Percentiles rank a stretch among this genome's conserved stretches.
Conservation (phyloP, 2,329 filamentous ascomycete species). For the Cladophialophora yegresii region DNA sequence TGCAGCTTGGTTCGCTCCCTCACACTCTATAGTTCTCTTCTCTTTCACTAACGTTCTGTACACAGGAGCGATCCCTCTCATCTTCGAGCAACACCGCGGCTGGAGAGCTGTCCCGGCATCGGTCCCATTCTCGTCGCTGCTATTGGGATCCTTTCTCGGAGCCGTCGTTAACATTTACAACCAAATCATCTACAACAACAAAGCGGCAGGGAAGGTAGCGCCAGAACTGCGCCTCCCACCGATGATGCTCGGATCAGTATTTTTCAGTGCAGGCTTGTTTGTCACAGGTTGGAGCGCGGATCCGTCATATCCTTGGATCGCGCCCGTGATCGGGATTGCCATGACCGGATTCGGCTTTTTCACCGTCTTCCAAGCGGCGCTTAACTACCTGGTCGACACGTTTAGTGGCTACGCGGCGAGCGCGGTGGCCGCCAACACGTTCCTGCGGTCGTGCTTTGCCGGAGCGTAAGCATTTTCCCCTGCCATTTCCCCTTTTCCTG, state of each 20-base stretch:
- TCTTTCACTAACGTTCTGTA: conserved; percentile 33
- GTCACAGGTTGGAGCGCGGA: conserved; percentile 35
- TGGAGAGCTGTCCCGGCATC: conserved; percentile 47
- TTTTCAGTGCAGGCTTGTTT: conserved; percentile 36
- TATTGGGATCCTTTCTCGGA: background rate
- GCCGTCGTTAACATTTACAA: background rate
- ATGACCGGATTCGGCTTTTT: conserved; percentile 47
- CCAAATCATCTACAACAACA: background rate
- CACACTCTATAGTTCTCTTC: conserved; percentile 52
- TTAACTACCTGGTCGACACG: conserved; percentile 48
- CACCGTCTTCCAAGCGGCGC: conserved; percentile 45
- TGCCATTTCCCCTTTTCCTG: conserved; percentile 34
- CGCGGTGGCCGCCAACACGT: conserved; percentile 47
- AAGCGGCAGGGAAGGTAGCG: conserved; percentile 36
- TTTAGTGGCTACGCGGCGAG: conserved; percentile 48
- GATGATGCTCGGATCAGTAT: conserved; percentile 27
- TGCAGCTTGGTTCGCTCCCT: conserved; percentile 46
- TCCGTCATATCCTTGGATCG: conserved; percentile 21
- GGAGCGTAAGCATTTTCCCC: conserved; percentile 53
- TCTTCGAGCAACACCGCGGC: conserved; percentile 49
- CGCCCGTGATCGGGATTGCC: conserved; percentile 41
- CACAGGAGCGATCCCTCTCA: conserved; percentile 50
- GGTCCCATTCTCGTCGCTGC: background rate
- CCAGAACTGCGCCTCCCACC: conserved; percentile 29
- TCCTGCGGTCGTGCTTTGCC: conserved; percentile 40